These are phyloP conservation scores for Fusarium sterilihyphosum DNA, from an alignment of 2,329 filamentous ascomycete species.

Conservation along the genomic window DNA sequence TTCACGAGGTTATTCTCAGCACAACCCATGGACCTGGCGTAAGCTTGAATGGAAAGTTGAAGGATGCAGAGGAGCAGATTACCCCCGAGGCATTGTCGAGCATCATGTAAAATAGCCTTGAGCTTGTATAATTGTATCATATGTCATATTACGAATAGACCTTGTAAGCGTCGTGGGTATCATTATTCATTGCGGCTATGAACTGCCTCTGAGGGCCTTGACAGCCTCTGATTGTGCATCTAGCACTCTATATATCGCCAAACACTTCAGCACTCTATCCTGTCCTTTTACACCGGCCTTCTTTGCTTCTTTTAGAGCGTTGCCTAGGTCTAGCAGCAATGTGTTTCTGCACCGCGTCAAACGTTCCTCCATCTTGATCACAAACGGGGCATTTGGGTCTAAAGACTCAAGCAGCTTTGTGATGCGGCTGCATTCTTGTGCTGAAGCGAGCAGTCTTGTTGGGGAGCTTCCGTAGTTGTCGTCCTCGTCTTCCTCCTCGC, in stretches of 20 bases:
- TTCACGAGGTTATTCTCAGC: slow-evolving; percentile 78
- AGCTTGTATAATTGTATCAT: slow-evolving; percentile 52
- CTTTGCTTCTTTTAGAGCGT: slow-evolving; percentile 58
- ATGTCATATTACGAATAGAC: slow-evolving; percentile 47
- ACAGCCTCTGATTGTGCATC: slow-evolving; percentile 64
- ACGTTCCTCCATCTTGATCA: slow-evolving; percentile 63
- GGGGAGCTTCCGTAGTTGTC: slow-evolving; percentile 58
- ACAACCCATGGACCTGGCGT: slow-evolving; percentile 89
- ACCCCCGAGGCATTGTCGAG: slow-evolving; percentile 62
- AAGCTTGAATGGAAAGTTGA: slow-evolving; percentile 84
- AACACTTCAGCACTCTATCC: slow-evolving; percentile 59
- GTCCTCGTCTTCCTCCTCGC: slow-evolving; percentile 53
- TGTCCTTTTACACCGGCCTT: slow-evolving; percentile 56
- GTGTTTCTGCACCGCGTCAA: slow-evolving; percentile 65
- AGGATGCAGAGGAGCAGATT: slow-evolving; percentile 66
- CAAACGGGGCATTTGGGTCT: slow-evolving; percentile 59
- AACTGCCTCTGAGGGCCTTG: slow-evolving; percentile 56
- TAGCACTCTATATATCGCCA: slow-evolving; percentile 63
- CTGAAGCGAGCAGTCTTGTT: slow-evolving; percentile 56
- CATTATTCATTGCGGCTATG: slow-evolving; percentile 40
- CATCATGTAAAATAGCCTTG: slow-evolving; percentile 58
- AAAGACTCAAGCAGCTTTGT: slow-evolving; percentile 55
- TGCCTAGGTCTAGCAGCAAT: slow-evolving; percentile 64
- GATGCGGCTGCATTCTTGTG: slow-evolving; percentile 57
- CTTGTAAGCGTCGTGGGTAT: slow-evolving; percentile 42